Evolutionary conservation across 495 filamentous ascomycete species (phyloP), one percentile per base, ranked within the genome.

Genomic region (Lophium mytilinum): DNA sequence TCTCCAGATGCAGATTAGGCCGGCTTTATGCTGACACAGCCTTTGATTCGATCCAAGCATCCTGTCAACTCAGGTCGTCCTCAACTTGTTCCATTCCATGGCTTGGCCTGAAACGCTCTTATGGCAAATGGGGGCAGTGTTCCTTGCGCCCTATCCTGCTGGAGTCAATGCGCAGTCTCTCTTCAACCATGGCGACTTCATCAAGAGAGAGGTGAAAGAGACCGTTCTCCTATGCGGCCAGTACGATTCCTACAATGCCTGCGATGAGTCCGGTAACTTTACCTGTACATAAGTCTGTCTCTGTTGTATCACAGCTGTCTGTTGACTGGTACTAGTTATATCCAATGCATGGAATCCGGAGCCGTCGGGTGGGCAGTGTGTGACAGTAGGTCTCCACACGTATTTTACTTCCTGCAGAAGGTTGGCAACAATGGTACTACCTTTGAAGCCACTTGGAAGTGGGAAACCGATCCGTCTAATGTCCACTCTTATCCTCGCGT

Each of bases 401-500:
- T 52, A 36, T 52, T 35, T 12, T 35, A 52, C 24, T 39, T 52
- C 33, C 49, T 9, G 1, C 33, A 36, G 49, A 6, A 52, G 49
- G 49, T 52, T 34, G 14, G 36, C 49, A 54, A 47, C 6, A 47
- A 47, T 21, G 43, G 43, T 10, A 47, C 43, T 15, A 47, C 12
- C 9, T 47, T 47, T 47, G 43, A 47, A 19, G 43, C 43, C 9
- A 47, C 43, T 21, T 47, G 43, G 43, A 21, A 15, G 18, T 47
- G 43, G 43, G 30, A 47, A 3, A 19, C 52, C 5, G 35, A 54
- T 45, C n/a, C 24, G 3, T 35, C 10, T 15, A 42, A n/a, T n/a
- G 52, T 54, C 18, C 52, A 54, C 21, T 41, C 52, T 9, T 54
- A 42, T n/a, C 52, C 52, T 7, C 36, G 45, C 36, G 52, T 54